Base-by-base conservation (phyloP, 306 rosid genomes). In the Dalbergia cultrata region DNA sequence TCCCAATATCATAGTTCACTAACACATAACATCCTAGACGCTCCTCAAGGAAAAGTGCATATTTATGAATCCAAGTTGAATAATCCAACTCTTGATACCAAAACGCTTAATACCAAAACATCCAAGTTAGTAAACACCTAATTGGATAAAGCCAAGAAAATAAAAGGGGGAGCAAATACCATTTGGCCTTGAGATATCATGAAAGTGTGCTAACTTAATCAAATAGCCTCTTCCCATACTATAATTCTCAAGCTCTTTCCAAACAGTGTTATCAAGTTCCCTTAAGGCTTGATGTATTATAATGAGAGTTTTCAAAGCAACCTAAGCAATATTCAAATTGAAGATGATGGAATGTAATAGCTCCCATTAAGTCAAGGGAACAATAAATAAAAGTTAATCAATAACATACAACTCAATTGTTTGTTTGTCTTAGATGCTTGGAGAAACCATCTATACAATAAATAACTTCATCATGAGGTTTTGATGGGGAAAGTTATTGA, bases 231-330 rank as follows among this genome's bases (percentile, higher is more conserved):
- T 84, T 70, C 85, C 83, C 53, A 68, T 80, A 18, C 86, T 89
- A 76, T 83, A 91, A 64, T 88, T 85, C 39, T 90, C 80, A 60
- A 93, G 87, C 77, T 90, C 97, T 80, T 78, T 92, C 75, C 87
- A 92, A 84, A 95, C 87, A 18, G 97, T 87, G 37, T 86, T 86
- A 80, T 93, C 97, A 74, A 95, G 95, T 85, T 95, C 99, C 85
- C 99, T 90, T 83, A 93, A 77, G 41, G 97, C 97, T 78, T 97
- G 95, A 82, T 95, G 97, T 67, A 92, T 79, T 17, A 95, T 88
- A 9, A 93, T 41, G 12, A 95, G 83, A 7, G 92, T 78, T 84
- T 95, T 95, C 84, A 88, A 39, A 21, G 93, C 97, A 83, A 92
- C 97, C 98, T 94, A 82, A 76, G 35, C 21, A 68, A 41, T 35